phyloP scores from a whole-genome alignment of 768 basidiomycete species.

The Hericium erinaceus region DNA sequence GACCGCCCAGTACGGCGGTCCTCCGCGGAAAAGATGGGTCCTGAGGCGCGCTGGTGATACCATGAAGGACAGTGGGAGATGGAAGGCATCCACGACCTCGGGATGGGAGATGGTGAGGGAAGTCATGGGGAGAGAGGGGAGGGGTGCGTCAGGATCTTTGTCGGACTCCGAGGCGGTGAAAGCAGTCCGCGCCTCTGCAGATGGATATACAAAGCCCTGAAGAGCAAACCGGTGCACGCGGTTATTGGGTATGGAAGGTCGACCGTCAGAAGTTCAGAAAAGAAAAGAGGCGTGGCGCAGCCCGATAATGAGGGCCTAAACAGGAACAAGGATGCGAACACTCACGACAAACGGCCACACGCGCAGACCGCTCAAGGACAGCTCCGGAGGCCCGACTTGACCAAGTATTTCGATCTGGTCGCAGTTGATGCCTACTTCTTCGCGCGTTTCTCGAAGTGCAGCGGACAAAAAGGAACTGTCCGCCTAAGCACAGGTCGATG shows the following conservation, averaged over 20 bases:
- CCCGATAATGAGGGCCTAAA: not conserved
- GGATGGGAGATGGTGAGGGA: constrained; percentile 41
- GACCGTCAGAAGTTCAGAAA: no score
- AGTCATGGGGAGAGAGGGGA: constrained; percentile 51
- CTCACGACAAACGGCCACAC: constrained; percentile 77
- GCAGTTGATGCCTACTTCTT: constrained; percentile 62
- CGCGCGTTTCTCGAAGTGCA: constrained; percentile 65
- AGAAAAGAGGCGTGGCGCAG: not conserved
- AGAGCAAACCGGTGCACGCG: not conserved
- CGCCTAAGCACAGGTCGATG: constrained; percentile 24
- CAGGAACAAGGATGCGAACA: constrained; percentile 8
- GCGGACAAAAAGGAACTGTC: constrained; percentile 44
- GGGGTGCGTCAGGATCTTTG: constrained; percentile 28
- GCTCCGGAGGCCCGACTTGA: constrained; percentile 50
- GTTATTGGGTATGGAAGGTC: no score
- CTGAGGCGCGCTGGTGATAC: constrained; percentile 39
- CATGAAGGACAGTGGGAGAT: constrained; percentile 52
- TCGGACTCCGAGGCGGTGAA: constrained; percentile 7
- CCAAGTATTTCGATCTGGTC: constrained; percentile 59
- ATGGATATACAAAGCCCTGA: constrained; percentile 24
- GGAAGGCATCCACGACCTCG: constrained; percentile 67
- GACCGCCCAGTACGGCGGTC: constrained; percentile 53
- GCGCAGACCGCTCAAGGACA: constrained; percentile 45
- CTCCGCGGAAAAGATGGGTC: constrained; percentile 44
- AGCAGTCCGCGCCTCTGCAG: not conserved